phyloP scores from a whole-genome alignment of 345 rosid genomes.

The Syzygium oleosum region DNA sequence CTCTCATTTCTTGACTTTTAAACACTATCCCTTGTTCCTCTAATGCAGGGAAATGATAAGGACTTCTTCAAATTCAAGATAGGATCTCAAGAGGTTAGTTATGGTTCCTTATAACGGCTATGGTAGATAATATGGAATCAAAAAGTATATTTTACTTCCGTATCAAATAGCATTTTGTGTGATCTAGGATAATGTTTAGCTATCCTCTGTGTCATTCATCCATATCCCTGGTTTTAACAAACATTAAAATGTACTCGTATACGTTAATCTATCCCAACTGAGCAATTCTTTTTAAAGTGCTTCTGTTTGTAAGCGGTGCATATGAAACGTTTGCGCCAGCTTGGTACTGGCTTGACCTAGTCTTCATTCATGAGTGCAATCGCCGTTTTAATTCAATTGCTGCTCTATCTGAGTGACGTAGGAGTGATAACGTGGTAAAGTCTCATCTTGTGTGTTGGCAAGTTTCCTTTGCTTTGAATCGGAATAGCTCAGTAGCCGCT shows the following conservation, averaged over 20 bases:
- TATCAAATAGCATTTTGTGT: neutral
- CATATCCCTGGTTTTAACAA: neutral
- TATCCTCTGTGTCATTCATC: neutral
- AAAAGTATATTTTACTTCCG: neutral
- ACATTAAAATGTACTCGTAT: neutral
- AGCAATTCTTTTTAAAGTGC: neutral
- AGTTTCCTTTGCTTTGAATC: no score
- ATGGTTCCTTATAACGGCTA: neutral
- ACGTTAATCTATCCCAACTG: neutral
- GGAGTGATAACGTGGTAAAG: no score
- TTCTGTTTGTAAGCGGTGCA: neutral
- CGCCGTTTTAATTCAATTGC: no score
- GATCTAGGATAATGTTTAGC: neutral
- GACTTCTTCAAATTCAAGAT: constrained; percentile 73
- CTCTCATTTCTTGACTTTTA: neutral
- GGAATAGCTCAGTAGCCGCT: no score
- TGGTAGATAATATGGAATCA: neutral
- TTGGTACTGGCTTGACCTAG: no score
- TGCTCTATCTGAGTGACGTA: no score
- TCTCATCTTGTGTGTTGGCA: no score
- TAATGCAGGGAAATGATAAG: constrained; percentile 78
- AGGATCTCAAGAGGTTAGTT: constrained; percentile 61
- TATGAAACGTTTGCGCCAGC: no score
- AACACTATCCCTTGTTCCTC: neutral
- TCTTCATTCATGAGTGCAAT: no score